Percentiles rank a stretch among this genome's conserved stretches.
Conservation (phyloP, 192 early-diverging fungal genomes). For the Geranomyces michiganensis region DNA sequence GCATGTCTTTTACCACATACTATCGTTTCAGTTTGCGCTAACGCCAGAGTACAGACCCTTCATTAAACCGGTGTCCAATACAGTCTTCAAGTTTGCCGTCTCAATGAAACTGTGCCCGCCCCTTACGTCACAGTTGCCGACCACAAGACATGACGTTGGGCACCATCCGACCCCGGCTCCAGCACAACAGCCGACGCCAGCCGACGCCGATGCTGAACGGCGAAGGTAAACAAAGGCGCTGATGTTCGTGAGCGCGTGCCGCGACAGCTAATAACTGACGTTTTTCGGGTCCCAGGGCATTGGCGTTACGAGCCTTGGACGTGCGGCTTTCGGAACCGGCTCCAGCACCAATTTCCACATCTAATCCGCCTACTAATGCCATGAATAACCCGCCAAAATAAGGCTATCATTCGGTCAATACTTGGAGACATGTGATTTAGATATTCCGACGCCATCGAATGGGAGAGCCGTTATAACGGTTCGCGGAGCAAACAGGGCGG, state of each 20-base stretch:
- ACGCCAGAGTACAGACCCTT: constrained; percentile 47
- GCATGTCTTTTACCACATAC: not conserved
- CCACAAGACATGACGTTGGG: not conserved
- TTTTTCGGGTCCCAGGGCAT: constrained; percentile 45
- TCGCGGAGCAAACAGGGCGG: too few species aligned
- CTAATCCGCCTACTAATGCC: not conserved
- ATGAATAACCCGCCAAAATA: too few species aligned
- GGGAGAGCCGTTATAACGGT: too few species aligned
- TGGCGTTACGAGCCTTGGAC: constrained; percentile 70
- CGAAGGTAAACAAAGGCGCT: constrained; percentile 50
- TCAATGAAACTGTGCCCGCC: constrained; percentile 60
- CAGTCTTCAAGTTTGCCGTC: constrained; percentile 62
- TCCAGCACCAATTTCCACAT: not conserved
- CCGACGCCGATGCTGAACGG: constrained; percentile 62
- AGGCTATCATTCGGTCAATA: too few species aligned
- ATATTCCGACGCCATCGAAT: too few species aligned
- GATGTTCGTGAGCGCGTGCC: not conserved
- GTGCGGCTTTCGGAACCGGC: constrained; percentile 46
- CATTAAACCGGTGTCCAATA: constrained; percentile 67
- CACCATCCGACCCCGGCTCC: not conserved
- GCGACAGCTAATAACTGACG: constrained; percentile 7
- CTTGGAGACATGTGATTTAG: too few species aligned
- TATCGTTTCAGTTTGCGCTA: constrained; percentile 14
- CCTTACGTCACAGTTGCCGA: constrained; percentile 8
- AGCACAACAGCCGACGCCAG: not conserved